Conservation (phyloP, 2,329 filamentous ascomycete genomes). For the Aspergillus chevalieri region DNA sequence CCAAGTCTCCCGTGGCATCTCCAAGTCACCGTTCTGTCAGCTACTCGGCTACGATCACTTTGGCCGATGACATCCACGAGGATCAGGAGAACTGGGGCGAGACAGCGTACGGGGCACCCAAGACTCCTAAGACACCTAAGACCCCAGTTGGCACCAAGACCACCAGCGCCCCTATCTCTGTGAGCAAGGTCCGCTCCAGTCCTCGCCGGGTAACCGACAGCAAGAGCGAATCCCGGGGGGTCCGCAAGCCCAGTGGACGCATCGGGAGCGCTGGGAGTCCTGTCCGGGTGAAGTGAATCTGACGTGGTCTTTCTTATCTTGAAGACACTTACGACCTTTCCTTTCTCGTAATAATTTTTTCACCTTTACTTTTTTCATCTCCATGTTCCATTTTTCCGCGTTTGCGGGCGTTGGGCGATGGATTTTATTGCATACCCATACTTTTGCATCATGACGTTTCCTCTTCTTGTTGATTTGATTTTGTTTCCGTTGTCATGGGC, state of each 20-base stretch:
- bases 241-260: constrained; percentile 43
- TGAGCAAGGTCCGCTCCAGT: constrained; percentile 60
- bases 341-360: constrained; percentile 12
- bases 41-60: constrained; percentile 65
- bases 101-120: constrained; percentile 27
- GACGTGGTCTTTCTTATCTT: not conserved
- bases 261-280: constrained; percentile 39
- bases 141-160: constrained; percentile 54
- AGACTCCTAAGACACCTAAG: constrained; percentile 49
- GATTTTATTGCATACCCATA: constrained; percentile 12
- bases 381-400: constrained; percentile 3
- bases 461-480: constrained; percentile 17
- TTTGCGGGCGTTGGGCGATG: constrained; percentile 10
- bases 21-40: constrained; percentile 62
- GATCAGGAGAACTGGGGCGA: constrained; percentile 63
- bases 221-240: constrained; percentile 33
- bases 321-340: not conserved
- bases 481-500: constrained; percentile 10
- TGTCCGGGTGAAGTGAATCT: constrained; percentile 21
- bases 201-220: constrained; percentile 39
- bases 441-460: constrained; percentile 6
- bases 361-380: constrained; percentile 3
- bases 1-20: constrained; percentile 62
- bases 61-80: constrained; percentile 57
- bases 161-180: constrained; percentile 43